Evolutionary conservation across 2,329 filamentous ascomycete genomes (phyloP).

Genomic region (Alternaria sp.): DNA sequence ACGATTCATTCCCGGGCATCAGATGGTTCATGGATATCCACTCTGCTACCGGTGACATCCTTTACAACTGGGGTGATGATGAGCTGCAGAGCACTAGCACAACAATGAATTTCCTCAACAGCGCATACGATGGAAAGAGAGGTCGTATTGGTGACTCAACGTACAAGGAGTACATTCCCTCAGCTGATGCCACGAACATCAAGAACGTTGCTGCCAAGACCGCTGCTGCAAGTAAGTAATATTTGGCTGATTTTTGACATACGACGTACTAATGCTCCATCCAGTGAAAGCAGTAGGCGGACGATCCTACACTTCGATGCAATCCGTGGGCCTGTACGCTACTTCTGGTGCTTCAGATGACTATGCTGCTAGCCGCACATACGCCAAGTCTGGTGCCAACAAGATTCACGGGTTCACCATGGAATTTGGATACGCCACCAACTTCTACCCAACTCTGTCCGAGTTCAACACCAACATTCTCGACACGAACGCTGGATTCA

Average conservation of each 20-base stretch:
- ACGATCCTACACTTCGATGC: slow-evolving; percentile 42
- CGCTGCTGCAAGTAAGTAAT: slow-evolving; percentile 32
- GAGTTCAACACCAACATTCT: slow-evolving; percentile 54
- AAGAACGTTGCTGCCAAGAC: slow-evolving; percentile 45
- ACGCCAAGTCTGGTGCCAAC: slow-evolving; percentile 45
- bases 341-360: slow-evolving; percentile 52
- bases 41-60: slow-evolving; percentile 61
- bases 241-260: not conserved
- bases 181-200: slow-evolving; percentile 45
- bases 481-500: slow-evolving; percentile 53
- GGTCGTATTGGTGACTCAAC: slow-evolving; percentile 62
- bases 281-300: slow-evolving; percentile 50
- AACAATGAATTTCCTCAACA: slow-evolving; percentile 62
- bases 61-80: slow-evolving; percentile 68
- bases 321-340: slow-evolving; percentile 50
- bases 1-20: slow-evolving; percentile 60
- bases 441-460: slow-evolving; percentile 52
- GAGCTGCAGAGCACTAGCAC: slow-evolving; percentile 58
- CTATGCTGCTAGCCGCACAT: slow-evolving; percentile 51
- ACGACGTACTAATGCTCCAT: not conserved
- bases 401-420: slow-evolving; percentile 49
- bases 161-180: slow-evolving; percentile 56
- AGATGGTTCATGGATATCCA: slow-evolving; percentile 68
- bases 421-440: slow-evolving; percentile 46
- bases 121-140: slow-evolving; percentile 60